phyloP scores from a whole-genome alignment of 495 filamentous ascomycete genomes.

The Acidiella bohemica region DNA sequence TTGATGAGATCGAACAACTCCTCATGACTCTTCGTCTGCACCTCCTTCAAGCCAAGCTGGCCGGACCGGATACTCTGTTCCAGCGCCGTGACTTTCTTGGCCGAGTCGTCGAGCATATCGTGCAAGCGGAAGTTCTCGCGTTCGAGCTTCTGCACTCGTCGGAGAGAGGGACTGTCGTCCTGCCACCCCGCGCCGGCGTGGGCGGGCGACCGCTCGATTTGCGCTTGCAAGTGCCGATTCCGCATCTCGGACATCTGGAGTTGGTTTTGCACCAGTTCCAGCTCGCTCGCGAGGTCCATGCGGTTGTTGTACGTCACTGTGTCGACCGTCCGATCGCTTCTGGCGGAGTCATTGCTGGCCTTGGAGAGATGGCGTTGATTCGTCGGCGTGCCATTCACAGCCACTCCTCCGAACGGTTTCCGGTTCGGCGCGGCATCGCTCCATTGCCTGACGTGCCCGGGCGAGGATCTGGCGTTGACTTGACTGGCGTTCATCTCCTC shows the following conservation, averaged over 20 bases:
- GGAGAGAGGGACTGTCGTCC: slow-evolving; percentile 72
- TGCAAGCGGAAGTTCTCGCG: slow-evolving; percentile 85
- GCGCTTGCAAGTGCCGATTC: slow-evolving; percentile 83
- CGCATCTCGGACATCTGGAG: slow-evolving; percentile 93
- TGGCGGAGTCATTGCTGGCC: slow-evolving; percentile 62
- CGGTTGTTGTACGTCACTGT: slow-evolving; percentile 76
- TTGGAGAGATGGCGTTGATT: slow-evolving; percentile 61
- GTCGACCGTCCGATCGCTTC: slow-evolving; percentile 82
- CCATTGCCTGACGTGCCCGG: slow-evolving; percentile 59
- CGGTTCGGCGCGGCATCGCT: slow-evolving; percentile 44
- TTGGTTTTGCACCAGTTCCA: slow-evolving; percentile 89
- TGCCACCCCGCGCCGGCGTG: slow-evolving; percentile 46
- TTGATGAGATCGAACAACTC: slow-evolving; percentile 90
- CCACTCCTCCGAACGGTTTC: slow-evolving; percentile 36
- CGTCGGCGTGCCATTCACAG: slow-evolving; percentile 42
- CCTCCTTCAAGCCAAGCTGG: slow-evolving; percentile 79
- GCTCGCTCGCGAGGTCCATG: slow-evolving; percentile 80
- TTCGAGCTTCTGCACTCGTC: slow-evolving; percentile 81
- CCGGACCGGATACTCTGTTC: slow-evolving; percentile 79
- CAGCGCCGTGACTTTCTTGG: slow-evolving; percentile 80
- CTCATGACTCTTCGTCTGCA: slow-evolving; percentile 87
- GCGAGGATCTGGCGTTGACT: slow-evolving; percentile 60
- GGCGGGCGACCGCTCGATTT: slow-evolving; percentile 58
- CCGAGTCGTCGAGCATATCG: slow-evolving; percentile 87
- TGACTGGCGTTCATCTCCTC: slow-evolving; percentile 86